A percentile compares a stretch with the other conserved stretches of the same genome.
Evolutionary conservation across 78 protist genomes (phyloP).

Genomic region (slime mould (Dictyostelium discoideum)): DNA sequence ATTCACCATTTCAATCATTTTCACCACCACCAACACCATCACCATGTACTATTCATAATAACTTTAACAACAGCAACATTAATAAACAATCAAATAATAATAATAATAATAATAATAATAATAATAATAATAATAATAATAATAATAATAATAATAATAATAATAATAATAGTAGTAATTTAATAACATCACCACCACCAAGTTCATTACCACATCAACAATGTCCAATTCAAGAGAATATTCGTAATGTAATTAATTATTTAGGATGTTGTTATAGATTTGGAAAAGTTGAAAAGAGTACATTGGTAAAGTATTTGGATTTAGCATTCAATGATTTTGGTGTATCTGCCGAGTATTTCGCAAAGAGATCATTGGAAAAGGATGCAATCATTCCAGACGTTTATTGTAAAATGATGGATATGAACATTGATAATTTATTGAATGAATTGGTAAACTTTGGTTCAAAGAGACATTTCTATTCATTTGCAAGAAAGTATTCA

Average conservation of each 20-base stretch:
- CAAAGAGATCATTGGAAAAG: not conserved
- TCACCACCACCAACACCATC: not conserved
- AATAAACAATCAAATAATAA: not conserved
- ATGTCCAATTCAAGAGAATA: slow-evolving; percentile 1
- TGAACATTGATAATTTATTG: not conserved
- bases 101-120: not conserved
- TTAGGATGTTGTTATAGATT: slow-evolving; percentile 9
- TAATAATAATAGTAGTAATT: not conserved
- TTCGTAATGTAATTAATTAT: not conserved
- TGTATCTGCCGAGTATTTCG: not conserved
- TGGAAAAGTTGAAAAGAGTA: not conserved
- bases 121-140: not conserved
- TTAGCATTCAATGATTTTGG: slow-evolving; percentile 6
- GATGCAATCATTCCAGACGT: not conserved
- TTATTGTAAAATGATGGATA: not conserved
- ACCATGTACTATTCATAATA: not conserved
- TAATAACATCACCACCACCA: slow-evolving; percentile 1
- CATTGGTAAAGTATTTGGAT: not conserved
- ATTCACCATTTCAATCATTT: not conserved
- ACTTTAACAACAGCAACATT: not conserved
- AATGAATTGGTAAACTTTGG: not conserved
- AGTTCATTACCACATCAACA: slow-evolving; percentile 4
- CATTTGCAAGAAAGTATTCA: not conserved
- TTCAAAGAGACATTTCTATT: not conserved
- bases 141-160: not conserved